phyloP scores from a whole-genome alignment of 257 asterid genomes.

The Marsdenia floribunda region DNA sequence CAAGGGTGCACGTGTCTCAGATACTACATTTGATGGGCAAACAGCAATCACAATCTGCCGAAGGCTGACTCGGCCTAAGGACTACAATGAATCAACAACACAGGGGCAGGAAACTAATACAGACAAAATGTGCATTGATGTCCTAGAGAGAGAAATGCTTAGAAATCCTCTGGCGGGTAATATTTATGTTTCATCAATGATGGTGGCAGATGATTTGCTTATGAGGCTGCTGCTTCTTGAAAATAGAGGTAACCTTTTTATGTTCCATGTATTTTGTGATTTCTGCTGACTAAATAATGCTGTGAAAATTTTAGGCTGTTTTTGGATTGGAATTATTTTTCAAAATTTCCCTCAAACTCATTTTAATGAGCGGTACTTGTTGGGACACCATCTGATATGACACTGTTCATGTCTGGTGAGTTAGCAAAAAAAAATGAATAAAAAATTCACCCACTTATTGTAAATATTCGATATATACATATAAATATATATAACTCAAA shows the following conservation, averaged over 20 bases:
- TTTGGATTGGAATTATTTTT: too few species aligned
- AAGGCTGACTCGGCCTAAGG: conserved; percentile 75
- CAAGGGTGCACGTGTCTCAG: conserved; percentile 57
- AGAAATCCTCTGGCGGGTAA: conserved; percentile 59
- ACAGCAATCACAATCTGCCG: conserved; percentile 63
- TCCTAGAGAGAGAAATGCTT: conserved; percentile 61
- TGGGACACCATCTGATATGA: too few species aligned
- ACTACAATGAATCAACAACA: conserved; percentile 41
- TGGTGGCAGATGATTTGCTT: conserved; percentile 68
- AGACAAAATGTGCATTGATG: conserved; percentile 68
- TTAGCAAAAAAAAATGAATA: too few species aligned
- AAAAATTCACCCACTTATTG: too few species aligned
- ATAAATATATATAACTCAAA: too few species aligned
- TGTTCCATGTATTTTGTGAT: background rate
- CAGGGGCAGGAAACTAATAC: conserved; percentile 67
- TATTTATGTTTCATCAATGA: conserved; percentile 40
- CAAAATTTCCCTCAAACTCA: too few species aligned
- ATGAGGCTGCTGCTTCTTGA: conserved; percentile 81
- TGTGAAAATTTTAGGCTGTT: background rate
- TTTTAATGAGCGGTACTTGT: too few species aligned
- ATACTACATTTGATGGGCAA: conserved; percentile 54
- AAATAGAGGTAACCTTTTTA: conserved; percentile 55
- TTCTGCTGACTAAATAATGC: background rate
- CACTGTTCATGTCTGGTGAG: too few species aligned
- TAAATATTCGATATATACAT: too few species aligned